Percentiles rank a stretch among this genome's conserved stretches.
Conservation (phyloP, 2,329 filamentous ascomycete genomes). For the Knufia petricola region DNA sequence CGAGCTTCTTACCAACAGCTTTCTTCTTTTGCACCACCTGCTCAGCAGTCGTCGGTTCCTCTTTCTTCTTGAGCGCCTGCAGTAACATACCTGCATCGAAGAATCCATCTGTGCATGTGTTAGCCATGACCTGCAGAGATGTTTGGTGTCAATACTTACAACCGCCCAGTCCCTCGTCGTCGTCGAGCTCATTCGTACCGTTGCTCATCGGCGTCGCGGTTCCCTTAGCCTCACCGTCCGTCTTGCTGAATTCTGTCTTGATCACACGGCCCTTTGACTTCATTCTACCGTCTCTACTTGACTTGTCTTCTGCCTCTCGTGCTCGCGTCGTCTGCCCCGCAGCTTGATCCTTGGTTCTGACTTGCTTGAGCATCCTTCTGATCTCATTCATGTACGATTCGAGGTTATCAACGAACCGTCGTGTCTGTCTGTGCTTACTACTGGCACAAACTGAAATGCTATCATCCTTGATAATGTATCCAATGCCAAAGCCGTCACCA, state of each 20-base stretch:
- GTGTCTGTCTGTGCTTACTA: slow-evolving; percentile 88
- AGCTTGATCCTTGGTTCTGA: slow-evolving; percentile 43
- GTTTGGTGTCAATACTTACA: slow-evolving; percentile 56
- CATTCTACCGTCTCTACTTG: slow-evolving; percentile 32
- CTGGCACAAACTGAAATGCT: slow-evolving; percentile 82
- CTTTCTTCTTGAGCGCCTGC: slow-evolving; percentile 41
- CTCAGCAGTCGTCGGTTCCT: slow-evolving; percentile 27
- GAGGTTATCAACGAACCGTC: slow-evolving; percentile 76
- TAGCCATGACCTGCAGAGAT: slow-evolving; percentile 9
- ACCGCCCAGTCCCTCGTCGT: slow-evolving; percentile 85
- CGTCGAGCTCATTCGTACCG: slow-evolving; percentile 63
- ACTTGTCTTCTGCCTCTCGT: slow-evolving; percentile 50
- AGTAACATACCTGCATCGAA: slow-evolving; percentile 94
- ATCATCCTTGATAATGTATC: slow-evolving; percentile 97
- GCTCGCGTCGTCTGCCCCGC: slow-evolving; percentile 48
- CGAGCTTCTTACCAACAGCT: slow-evolving; percentile 40
- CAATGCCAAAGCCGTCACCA: slow-evolving; percentile 90
- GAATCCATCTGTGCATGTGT: slow-evolving; percentile 65
- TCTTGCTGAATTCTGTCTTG: slow-evolving; percentile 31
- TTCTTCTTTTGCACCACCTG: slow-evolving; percentile 25
- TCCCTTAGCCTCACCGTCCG: slow-evolving; percentile 31
- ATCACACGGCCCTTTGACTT: slow-evolving; percentile 59
- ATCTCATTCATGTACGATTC: slow-evolving; percentile 89
- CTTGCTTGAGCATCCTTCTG: slow-evolving; percentile 68
- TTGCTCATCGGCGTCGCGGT: slow-evolving; percentile 51